These are phyloP conservation scores for Bryum argenteum DNA, from an alignment of 225 moss, liverwort and hornwort genomes.

Conservation along the genomic window DNA sequence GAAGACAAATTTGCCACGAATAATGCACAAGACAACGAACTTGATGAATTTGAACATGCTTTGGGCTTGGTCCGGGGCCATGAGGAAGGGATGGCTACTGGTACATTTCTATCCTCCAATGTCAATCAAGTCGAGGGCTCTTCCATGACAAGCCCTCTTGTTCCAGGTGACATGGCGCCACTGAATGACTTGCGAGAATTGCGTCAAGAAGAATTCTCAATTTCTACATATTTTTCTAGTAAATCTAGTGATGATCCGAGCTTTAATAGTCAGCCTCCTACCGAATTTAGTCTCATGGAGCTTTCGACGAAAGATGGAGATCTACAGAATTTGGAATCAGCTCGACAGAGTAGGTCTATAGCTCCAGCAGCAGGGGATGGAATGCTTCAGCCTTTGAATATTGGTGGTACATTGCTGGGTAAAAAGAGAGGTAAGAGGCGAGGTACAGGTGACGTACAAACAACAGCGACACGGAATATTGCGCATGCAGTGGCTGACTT, in stretches of 20 bases:
- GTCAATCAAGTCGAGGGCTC: slow-evolving; percentile 27
- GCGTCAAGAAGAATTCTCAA: slow-evolving; percentile 14
- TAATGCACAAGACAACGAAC: slow-evolving; percentile 28
- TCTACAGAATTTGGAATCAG: slow-evolving; percentile 28
- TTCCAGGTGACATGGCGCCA: slow-evolving; percentile 24
- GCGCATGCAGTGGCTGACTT: slow-evolving; percentile 53
- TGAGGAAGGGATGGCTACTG: slow-evolving; percentile 34
- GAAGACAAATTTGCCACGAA: slow-evolving; percentile 36
- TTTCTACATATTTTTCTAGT: slow-evolving; percentile 20
- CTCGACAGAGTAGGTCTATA: slow-evolving; percentile 34
- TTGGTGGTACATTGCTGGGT: slow-evolving; percentile 51
- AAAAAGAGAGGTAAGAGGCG: slow-evolving; percentile 53
- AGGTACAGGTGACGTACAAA: slow-evolving; percentile 60
- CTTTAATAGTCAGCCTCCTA: slow-evolving; percentile 16
- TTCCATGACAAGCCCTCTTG: slow-evolving; percentile 22
- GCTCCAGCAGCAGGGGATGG: slow-evolving; percentile 53
- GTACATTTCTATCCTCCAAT: slow-evolving; percentile 18
- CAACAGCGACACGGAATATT: slow-evolving; percentile 53
- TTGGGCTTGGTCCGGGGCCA: slow-evolving; percentile 51
- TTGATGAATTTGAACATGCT: slow-evolving; percentile 55
- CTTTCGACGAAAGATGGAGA: slow-evolving; percentile 28
- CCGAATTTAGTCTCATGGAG: slow-evolving; percentile 26
- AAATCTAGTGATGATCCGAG: slow-evolving; percentile 22
- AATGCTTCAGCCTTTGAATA: slow-evolving; percentile 52
- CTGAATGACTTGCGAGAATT: slow-evolving; percentile 23